Evolutionary conservation across 169 alveolate species (phyloP).

Genomic region (Plasmodium cynomolgi): DNA sequence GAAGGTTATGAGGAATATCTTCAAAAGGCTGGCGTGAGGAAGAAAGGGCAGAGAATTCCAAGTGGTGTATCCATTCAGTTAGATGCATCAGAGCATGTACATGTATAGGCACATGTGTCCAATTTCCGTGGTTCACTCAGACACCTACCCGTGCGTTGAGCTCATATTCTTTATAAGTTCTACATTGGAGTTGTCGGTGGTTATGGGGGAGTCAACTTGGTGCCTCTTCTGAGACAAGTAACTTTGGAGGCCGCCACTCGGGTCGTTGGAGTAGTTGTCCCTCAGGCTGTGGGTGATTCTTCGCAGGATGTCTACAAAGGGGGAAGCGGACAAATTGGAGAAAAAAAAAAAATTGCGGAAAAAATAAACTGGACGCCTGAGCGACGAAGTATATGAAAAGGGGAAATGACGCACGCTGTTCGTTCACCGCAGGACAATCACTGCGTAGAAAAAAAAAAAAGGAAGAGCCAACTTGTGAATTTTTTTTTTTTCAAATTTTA

Average conservation of each 20-base stretch:
- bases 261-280: neutral
- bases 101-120: neutral
- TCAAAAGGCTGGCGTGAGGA: slow-evolving; percentile 8
- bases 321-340: neutral
- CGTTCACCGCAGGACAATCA: neutral
- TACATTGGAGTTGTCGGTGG: neutral
- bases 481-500: neutral
- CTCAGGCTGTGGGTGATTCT: neutral
- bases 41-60: neutral
- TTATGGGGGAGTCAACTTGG: neutral
- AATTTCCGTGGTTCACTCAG: neutral
- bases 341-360: neutral
- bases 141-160: slow-evolving; percentile 5
- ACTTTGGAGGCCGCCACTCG: neutral
- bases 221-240: neutral
- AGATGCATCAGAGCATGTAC: neutral
- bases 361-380: neutral
- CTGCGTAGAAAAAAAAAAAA: neutral
- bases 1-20: slow-evolving; percentile 18
- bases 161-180: neutral
- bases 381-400: neutral
- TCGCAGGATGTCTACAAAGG: neutral
- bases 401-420: neutral
- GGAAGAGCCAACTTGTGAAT: neutral
- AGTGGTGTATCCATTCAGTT: neutral